phyloP scores from a whole-genome alignment of 495 filamentous ascomycete species.

The Lophium mytilinum region DNA sequence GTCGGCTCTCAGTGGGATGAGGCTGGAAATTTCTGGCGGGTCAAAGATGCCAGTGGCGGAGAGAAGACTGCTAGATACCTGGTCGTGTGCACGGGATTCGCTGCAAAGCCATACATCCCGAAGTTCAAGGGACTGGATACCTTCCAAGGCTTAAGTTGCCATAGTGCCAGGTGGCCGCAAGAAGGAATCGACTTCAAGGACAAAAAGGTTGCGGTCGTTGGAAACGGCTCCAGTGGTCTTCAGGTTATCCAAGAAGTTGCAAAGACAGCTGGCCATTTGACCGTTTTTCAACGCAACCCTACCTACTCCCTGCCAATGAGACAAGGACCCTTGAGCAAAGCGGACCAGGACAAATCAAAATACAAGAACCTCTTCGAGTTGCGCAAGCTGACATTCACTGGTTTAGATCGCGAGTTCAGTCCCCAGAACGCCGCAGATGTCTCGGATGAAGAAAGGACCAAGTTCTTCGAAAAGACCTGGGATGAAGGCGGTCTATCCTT shows the following conservation, averaged over 20 bases:
- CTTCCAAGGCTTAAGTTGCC: slow-evolving; percentile 4
- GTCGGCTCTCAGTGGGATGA: slow-evolving; percentile 1
- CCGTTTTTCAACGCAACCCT: slow-evolving; percentile 5
- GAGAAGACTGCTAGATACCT: background rate
- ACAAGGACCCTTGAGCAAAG: background rate
- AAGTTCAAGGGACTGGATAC: slow-evolving; percentile 1
- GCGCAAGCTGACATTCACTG: slow-evolving; percentile 1
- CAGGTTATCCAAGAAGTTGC: slow-evolving; percentile 8
- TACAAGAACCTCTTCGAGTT: background rate
- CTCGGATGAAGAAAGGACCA: slow-evolving; percentile 13
- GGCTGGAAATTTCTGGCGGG: background rate
- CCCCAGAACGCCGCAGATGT: background rate
- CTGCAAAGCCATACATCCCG: slow-evolving; percentile 12
- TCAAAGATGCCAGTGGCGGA: background rate
- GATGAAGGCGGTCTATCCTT: slow-evolving; percentile 29
- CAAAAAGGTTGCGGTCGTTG: slow-evolving; percentile 7
- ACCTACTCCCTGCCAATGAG: slow-evolving; percentile 5
- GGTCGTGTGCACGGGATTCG: slow-evolving; percentile 1
- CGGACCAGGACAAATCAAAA: background rate
- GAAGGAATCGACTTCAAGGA: slow-evolving; percentile 2
- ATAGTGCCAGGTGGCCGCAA: slow-evolving; percentile 9
- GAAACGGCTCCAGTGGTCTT: slow-evolving; percentile 6
- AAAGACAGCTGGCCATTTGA: background rate
- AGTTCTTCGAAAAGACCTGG: slow-evolving; percentile 29
- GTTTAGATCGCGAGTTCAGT: slow-evolving; percentile 5